Conservation (phyloP, 169 alveolate species). For the Cryptosporidium meleagridis region DNA sequence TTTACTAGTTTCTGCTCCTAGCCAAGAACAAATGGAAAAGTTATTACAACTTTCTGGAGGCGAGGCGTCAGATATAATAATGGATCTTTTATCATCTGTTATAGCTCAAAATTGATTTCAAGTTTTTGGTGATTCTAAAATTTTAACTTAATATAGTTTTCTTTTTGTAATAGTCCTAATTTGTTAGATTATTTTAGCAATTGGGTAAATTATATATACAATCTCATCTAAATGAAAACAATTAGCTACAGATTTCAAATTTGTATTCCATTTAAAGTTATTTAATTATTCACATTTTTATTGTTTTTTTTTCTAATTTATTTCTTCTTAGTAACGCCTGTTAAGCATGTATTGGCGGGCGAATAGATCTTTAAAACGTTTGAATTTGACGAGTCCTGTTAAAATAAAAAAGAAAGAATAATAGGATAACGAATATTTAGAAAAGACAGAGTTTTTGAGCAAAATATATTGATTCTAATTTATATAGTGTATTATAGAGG, state of each 20-base stretch:
- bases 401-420: not conserved
- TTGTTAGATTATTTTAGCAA: slow-evolving; percentile 1
- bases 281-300: not conserved
- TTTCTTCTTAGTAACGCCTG: not conserved
- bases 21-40: slow-evolving; percentile 14
- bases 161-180: not conserved
- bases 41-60: slow-evolving; percentile 7
- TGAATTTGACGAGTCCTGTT: slow-evolving; percentile 31
- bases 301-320: not conserved
- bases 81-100: slow-evolving; percentile 5
- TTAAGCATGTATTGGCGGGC: slow-evolving; percentile 15
- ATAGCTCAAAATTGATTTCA: not conserved
- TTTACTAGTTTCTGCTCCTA: slow-evolving; percentile 13
- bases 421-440: not conserved
- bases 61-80: not conserved
- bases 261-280: not conserved
- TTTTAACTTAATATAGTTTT: not conserved
- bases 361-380: slow-evolving; percentile 17
- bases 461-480: not conserved
- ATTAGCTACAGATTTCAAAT: not conserved
- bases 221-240: not conserved
- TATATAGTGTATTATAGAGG: not conserved
- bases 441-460: not conserved
- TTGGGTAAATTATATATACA: slow-evolving; percentile 10
- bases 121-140: slow-evolving; percentile 1